A percentile compares a stretch with the other conserved stretches of the same genome.
phyloP scores from a whole-genome alignment of 1,284 basidiomycete species.

The Tranzscheliella williamsii region DNA sequence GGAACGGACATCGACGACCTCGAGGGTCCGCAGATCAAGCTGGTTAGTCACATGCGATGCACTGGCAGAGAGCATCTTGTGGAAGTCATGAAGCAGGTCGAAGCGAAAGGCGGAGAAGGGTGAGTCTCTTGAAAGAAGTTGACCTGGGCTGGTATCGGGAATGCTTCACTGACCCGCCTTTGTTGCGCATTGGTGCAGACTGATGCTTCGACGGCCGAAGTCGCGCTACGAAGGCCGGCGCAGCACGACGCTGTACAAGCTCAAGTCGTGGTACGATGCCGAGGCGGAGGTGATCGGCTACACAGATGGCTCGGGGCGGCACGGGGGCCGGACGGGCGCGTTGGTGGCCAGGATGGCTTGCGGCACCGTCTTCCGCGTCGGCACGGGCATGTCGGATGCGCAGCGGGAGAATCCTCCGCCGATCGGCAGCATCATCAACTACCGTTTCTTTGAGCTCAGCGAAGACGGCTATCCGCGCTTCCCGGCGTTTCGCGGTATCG shows the following conservation, averaged over 20 bases:
- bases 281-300: slow-evolving; percentile 70
- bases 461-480: slow-evolving; percentile 66
- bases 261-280: slow-evolving; percentile 73
- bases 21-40: slow-evolving; percentile 62
- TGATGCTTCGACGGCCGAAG: slow-evolving; percentile 70
- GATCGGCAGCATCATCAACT: slow-evolving; percentile 68
- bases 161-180: background rate
- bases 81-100: slow-evolving; percentile 67
- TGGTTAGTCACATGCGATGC: slow-evolving; percentile 68
- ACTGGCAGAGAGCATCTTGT: slow-evolving; percentile 66
- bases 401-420: slow-evolving; percentile 58
- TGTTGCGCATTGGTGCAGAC: slow-evolving; percentile 14
- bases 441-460: slow-evolving; percentile 72
- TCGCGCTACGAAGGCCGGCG: slow-evolving; percentile 67
- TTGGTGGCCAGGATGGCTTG: slow-evolving; percentile 70
- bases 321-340: slow-evolving; percentile 67
- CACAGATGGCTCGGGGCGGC: slow-evolving; percentile 67
- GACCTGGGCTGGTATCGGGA: too few species aligned
- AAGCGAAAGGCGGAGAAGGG: slow-evolving; percentile 69
- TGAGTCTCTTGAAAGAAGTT: slow-evolving; percentile 5
- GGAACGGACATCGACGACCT: slow-evolving; percentile 20
- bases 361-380: slow-evolving; percentile 63
- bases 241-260: slow-evolving; percentile 68
- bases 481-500: slow-evolving; percentile 69
- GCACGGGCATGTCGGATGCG: slow-evolving; percentile 50